phyloP scores from a whole-genome alignment of 2,329 filamentous ascomycete species.

The Arthrobotrys conoides region DNA sequence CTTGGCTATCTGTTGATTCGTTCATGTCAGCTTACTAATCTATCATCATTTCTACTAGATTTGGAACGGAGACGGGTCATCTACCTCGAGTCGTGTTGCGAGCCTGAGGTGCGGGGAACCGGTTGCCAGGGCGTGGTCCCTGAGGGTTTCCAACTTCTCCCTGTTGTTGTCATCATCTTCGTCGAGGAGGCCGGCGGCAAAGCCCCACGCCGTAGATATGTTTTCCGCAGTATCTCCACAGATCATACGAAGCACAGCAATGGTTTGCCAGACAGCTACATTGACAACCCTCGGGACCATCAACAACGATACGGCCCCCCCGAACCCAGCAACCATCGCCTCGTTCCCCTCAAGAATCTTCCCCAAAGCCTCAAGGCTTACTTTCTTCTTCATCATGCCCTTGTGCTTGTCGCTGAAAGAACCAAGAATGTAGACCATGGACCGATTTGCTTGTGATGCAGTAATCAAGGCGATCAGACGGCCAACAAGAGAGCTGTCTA shows the following conservation, averaged over 20 bases:
- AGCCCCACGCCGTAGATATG: background rate
- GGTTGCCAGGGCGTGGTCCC: too few species aligned
- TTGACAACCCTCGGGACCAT: background rate
- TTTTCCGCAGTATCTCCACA: background rate
- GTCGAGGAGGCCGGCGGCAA: background rate
- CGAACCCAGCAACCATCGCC: background rate
- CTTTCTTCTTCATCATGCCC: background rate
- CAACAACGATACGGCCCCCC: background rate
- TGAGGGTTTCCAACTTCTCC: background rate
- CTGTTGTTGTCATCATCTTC: too few species aligned
- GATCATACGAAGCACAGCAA: background rate
- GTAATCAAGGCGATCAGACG: background rate
- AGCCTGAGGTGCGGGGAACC: too few species aligned
- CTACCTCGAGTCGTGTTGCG: too few species aligned
- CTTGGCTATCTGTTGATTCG: background rate
- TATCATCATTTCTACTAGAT: too few species aligned
- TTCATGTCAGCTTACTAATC: too few species aligned
- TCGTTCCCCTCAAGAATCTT: background rate
- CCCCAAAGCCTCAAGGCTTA: background rate
- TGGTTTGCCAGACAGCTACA: background rate
- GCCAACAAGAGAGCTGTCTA: background rate
- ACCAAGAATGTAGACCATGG: background rate
- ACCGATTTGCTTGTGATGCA: background rate
- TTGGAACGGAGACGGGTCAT: background rate
- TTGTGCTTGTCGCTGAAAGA: background rate